Evolutionary conservation across 176 grass and related monocot species (phyloP), one percentile per base, ranked within the genome.

Genomic region (Elymus sibiricus): DNA sequence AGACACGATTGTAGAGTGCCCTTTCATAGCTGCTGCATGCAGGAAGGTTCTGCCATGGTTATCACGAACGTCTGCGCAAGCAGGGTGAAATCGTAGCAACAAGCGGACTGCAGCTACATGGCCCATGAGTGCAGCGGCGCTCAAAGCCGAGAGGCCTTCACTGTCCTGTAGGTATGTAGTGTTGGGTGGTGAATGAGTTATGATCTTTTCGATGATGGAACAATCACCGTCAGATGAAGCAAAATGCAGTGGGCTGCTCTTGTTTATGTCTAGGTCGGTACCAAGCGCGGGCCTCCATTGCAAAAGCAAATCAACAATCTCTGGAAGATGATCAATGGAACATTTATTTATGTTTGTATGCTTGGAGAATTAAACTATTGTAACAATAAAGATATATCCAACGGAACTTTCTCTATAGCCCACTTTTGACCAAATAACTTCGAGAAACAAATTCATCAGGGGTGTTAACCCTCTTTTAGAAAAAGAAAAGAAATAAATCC

Each of bases 221-320:
- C 76, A 65, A 24, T 93, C 88, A 4, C 87, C 87, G 24, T 61
- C 79, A 2, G 87, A 92, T 56, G 91, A 60, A 2, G 74, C 87
- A 0, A 83, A 87, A 38, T 90, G 87, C 5, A 92, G 10, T 11
- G 74, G 80, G 65, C 34, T 92, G 64, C 74, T 90, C 15, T 47
- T 83, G 19, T 81, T 80, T 13, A 0, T 16, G 73, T 90, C 87
- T 3, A 55, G 34, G 4, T 55, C 8, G 3, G 27, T 67, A 12
- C 74, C 79, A 4, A 92, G 78, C 11, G 11, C 10, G 22, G 87
- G 32, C 4, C 65, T 79, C 87, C 84, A 92, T 68, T 80, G 46
- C 25, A 92, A 39, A 43, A 92, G 61, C 84, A 92, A 59, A 19
- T 39, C 76, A 32, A 46, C 58, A 35, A 90, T 84, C 63, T 90